Evolutionary conservation across 2,329 filamentous ascomycete genomes (phyloP).

Genomic region (Clonostachys chloroleuca): DNA sequence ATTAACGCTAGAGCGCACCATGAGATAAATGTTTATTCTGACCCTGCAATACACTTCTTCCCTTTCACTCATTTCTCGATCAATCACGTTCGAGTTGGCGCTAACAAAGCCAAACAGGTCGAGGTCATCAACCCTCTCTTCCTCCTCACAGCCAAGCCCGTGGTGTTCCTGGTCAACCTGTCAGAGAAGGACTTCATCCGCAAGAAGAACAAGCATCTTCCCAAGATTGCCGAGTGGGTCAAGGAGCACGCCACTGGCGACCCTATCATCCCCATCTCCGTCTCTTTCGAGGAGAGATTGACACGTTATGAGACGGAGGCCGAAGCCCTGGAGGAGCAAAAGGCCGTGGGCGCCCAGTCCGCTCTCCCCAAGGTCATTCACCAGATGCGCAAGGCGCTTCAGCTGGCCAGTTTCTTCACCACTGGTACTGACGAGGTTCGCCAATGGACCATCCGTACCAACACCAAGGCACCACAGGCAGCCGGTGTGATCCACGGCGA

Average conservation of each 20-base stretch:
- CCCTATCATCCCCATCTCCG: slow-evolving; percentile 88
- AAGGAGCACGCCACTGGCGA: slow-evolving; percentile 85
- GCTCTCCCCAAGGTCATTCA: slow-evolving; percentile 86
- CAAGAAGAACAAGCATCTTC: slow-evolving; percentile 99
- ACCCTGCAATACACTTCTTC: slow-evolving; percentile 25
- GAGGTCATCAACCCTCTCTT: slow-evolving; percentile 97
- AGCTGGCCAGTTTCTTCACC: slow-evolving; percentile 96
- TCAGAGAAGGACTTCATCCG: slow-evolving; percentile 96
- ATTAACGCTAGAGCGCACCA: slow-evolving; percentile 69
- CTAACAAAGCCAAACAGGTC: slow-evolving; percentile 55
- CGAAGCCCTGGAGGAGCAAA: slow-evolving; percentile 79
- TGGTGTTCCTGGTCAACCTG: slow-evolving; percentile 94
- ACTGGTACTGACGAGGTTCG: slow-evolving; percentile 92
- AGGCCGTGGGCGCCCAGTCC: slow-evolving; percentile 81
- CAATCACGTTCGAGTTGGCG: slow-evolving; percentile 1
- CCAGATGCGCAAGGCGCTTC: slow-evolving; percentile 88
- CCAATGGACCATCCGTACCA: slow-evolving; percentile 96
- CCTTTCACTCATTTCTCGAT: background rate
- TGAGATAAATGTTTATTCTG: slow-evolving; percentile 84
- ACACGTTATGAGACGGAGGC: slow-evolving; percentile 74
- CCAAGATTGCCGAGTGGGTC: slow-evolving; percentile 92
- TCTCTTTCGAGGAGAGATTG: slow-evolving; percentile 88
- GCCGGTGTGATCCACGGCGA: slow-evolving; percentile 98
- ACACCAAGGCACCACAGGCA: slow-evolving; percentile 95
- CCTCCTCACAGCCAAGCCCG: slow-evolving; percentile 92